phyloP scores from a whole-genome alignment of 2,329 filamentous ascomycete species.

The Clathrospora elynae region DNA sequence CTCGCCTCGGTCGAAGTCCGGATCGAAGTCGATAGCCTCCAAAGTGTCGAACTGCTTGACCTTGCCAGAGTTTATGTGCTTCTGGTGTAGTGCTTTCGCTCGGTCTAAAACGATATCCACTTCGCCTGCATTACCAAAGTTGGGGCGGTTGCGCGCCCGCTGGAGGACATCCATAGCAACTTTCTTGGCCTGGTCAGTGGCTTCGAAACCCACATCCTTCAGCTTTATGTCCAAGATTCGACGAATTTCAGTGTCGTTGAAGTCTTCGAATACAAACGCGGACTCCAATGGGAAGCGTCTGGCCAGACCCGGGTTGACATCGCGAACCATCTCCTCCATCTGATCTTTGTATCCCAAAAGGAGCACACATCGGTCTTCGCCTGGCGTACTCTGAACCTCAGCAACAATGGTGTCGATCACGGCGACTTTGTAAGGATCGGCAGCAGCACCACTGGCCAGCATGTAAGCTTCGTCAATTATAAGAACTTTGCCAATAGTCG shows the following conservation, averaged over 20 bases:
- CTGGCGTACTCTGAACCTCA: constrained; percentile 70
- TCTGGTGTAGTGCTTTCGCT: constrained; percentile 61
- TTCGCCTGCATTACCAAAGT: constrained; percentile 76
- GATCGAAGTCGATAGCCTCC: constrained; percentile 61
- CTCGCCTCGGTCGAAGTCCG: constrained; percentile 61
- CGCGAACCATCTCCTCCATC: constrained; percentile 75
- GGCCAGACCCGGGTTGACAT: constrained; percentile 71
- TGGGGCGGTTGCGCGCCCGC: constrained; percentile 64
- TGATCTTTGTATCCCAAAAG: constrained; percentile 72
- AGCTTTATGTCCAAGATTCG: constrained; percentile 69
- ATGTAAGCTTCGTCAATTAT: constrained; percentile 83
- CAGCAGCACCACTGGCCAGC: constrained; percentile 53
- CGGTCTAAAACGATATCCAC: constrained; percentile 70
- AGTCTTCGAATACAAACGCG: constrained; percentile 73
- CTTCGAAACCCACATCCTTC: constrained; percentile 58
- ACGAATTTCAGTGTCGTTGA: constrained; percentile 61
- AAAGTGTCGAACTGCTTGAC: constrained; percentile 38
- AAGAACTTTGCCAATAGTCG: constrained; percentile 72
- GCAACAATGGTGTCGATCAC: constrained; percentile 77
- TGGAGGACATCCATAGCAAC: constrained; percentile 64
- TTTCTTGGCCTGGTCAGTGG: constrained; percentile 57
- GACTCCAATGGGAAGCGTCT: constrained; percentile 68
- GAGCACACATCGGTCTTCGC: constrained; percentile 74
- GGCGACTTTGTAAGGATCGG: constrained; percentile 63
- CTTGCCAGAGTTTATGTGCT: constrained; percentile 45